These are phyloP conservation scores for Globisporangium uncinulatum DNA, from an alignment of 352 stramenopile genomes.

Conservation along the genomic window DNA sequence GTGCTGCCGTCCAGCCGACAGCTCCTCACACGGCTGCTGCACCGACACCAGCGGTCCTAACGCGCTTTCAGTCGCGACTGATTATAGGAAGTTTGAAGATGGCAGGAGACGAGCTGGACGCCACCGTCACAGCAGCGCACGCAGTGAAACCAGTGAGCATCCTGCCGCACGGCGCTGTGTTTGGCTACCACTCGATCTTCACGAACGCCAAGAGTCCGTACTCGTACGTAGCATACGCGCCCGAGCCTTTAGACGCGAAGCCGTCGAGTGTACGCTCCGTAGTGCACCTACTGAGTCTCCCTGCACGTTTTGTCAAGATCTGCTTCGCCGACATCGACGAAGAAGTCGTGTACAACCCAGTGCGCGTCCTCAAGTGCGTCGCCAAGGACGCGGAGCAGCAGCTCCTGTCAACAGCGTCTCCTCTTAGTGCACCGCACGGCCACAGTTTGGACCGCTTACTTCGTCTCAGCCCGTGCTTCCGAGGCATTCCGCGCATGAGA, in stretches of 20 bases:
- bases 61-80: constrained; percentile 27
- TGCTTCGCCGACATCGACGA: constrained; percentile 27
- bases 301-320: constrained; percentile 19
- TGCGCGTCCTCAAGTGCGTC: constrained; percentile 27
- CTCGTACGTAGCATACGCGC: constrained; percentile 29
- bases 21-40: not conserved
- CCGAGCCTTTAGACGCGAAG: not conserved
- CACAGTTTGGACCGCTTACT: constrained; percentile 19
- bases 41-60: constrained; percentile 16
- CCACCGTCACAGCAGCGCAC: not conserved
- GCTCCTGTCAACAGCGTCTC: not conserved
- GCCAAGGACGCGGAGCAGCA: constrained; percentile 11
- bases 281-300: constrained; percentile 25
- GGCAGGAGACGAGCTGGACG: not conserved
- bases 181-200: constrained; percentile 39
- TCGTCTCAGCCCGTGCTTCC: constrained; percentile 14
- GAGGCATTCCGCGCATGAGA: constrained; percentile 18
- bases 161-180: constrained; percentile 25
- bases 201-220: constrained; percentile 28
- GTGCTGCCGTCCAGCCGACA: not conserved
- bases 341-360: constrained; percentile 33
- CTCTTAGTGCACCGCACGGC: constrained; percentile 3
- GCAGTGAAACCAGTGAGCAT: constrained; percentile 30
- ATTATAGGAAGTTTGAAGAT: constrained; percentile 14
- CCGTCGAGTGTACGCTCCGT: not conserved